These are phyloP conservation scores for Ustulina deusta DNA, from an alignment of 2,329 filamentous ascomycete genomes.

Conservation along the genomic window DNA sequence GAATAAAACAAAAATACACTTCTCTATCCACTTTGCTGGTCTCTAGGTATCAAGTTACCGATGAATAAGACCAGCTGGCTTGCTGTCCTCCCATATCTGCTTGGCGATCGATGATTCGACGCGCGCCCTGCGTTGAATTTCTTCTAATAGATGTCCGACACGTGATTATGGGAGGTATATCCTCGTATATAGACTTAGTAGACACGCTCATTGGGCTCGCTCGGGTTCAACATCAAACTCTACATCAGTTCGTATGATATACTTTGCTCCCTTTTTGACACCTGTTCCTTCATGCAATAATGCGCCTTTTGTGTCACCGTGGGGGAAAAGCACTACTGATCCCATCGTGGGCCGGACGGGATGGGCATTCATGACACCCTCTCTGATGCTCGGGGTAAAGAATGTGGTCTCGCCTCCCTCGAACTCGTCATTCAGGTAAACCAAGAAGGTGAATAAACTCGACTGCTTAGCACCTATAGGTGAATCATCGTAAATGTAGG, in stretches of 20 bases:
- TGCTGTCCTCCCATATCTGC: no score
- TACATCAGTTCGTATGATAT: slow-evolving; percentile 78
- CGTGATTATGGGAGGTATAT: no score
- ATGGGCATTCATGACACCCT: slow-evolving; percentile 77
- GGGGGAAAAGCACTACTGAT: slow-evolving; percentile 75
- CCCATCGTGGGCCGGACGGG: slow-evolving; percentile 77
- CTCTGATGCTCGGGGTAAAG: slow-evolving; percentile 72
- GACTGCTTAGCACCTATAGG: slow-evolving; percentile 70
- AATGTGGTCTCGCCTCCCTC: slow-evolving; percentile 78
- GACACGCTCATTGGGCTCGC: neutral
- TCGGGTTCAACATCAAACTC: slow-evolving; percentile 70
- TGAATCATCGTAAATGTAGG: slow-evolving; percentile 75
- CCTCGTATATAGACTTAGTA: no score
- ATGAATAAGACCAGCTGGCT: no score
- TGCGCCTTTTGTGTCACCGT: slow-evolving; percentile 74
- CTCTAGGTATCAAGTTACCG: no score
- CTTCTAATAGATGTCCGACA: no score
- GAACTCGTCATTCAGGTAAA: slow-evolving; percentile 79
- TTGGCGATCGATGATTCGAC: no score
- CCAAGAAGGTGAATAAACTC: slow-evolving; percentile 75
- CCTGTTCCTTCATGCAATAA: slow-evolving; percentile 78
- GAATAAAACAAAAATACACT: no score
- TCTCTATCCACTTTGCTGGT: no score
- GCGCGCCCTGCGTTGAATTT: no score
- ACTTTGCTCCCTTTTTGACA: slow-evolving; percentile 73